Conservation (phyloP, 106 monocot genomes). For the Acanthochlamys bracteata region DNA sequence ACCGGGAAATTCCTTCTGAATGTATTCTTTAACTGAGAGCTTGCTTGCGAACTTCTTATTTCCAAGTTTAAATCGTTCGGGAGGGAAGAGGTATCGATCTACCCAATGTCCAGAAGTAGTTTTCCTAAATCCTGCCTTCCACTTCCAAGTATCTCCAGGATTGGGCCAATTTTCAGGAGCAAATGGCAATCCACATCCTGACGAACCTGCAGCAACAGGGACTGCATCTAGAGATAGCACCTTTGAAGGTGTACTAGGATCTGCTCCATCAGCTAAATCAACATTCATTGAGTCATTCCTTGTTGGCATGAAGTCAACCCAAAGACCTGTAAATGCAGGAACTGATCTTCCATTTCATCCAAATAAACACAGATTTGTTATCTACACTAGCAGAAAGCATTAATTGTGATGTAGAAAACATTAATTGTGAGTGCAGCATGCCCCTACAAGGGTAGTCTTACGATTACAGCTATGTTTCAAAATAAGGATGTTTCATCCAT, state of each 20-base stretch:
- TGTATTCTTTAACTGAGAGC: slow-evolving; percentile 30
- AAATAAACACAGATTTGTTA: too few relatives aligned
- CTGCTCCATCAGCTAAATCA: slow-evolving; percentile 14
- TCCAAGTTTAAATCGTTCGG: slow-evolving; percentile 13
- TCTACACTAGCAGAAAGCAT: too few relatives aligned
- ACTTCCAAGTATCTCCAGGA: slow-evolving; percentile 70
- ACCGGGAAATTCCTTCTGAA: slow-evolving; percentile 41
- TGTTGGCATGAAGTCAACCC: neutral
- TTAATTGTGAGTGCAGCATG: too few relatives aligned
- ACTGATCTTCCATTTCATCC: too few relatives aligned
- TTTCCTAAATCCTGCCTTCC: slow-evolving; percentile 64
- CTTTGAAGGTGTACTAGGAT: neutral
- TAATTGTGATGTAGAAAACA: too few relatives aligned
- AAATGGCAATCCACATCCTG: slow-evolving; percentile 74
- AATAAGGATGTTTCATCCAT: too few relatives aligned
- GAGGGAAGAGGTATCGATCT: slow-evolving; percentile 55
- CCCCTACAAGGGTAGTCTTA: too few relatives aligned
- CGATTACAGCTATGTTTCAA: too few relatives aligned
- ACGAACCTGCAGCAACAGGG: slow-evolving; percentile 43
- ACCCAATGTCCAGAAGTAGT: slow-evolving; percentile 36
- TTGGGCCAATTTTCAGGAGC: slow-evolving; percentile 76
- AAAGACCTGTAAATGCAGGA: neutral
- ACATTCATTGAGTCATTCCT: slow-evolving; percentile 13
- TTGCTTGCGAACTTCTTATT: slow-evolving; percentile 30
- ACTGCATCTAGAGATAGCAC: slow-evolving; percentile 12